Percentiles rank a stretch among this genome's conserved stretches.
Evolutionary conservation across 192 early-diverging fungal species (phyloP).

Genomic region (Podila horticola): DNA sequence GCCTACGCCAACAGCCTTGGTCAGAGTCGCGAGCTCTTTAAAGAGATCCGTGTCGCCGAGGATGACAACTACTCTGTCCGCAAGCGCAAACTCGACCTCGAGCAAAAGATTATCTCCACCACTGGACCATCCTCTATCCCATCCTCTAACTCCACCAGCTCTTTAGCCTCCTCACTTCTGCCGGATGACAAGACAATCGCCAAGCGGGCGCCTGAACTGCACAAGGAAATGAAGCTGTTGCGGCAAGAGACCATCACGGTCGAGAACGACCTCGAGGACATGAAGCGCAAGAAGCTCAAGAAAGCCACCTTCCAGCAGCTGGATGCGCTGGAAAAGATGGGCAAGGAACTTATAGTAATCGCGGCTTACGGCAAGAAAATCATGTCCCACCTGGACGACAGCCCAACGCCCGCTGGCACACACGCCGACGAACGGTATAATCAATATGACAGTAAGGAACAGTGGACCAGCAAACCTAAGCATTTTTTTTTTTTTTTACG

Average conservation of each 20-base stretch:
- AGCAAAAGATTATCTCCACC: conserved; percentile 13
- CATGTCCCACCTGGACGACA: conserved; percentile 34
- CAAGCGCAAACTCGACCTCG: conserved; percentile 43
- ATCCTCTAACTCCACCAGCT: not conserved
- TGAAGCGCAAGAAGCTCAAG: conserved; percentile 44
- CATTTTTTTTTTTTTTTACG: not conserved
- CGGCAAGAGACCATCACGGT: conserved; percentile 37
- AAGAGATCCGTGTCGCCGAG: conserved; percentile 41
- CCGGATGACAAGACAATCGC: not conserved
- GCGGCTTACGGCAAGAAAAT: conserved; percentile 31
- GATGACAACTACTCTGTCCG: conserved; percentile 42
- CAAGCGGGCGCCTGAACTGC: conserved; percentile 20
- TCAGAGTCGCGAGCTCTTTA: conserved; percentile 36
- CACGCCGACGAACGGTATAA: conserved; percentile 40
- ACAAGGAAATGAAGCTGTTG: conserved; percentile 42
- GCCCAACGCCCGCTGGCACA: conserved; percentile 37
- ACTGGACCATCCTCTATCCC: conserved; percentile 4
- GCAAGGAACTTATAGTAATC: conserved; percentile 47
- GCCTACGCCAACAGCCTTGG: conserved; percentile 28
- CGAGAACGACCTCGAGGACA: conserved; percentile 43
- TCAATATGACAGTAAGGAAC: conserved; percentile 22
- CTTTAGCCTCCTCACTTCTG: not conserved
- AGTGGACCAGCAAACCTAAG: no score
- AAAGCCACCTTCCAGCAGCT: conserved; percentile 29
- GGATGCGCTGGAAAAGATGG: conserved; percentile 41